Conservation (phyloP, 768 basidiomycete genomes). For the Boletus pseudo-olivaceus region DNA sequence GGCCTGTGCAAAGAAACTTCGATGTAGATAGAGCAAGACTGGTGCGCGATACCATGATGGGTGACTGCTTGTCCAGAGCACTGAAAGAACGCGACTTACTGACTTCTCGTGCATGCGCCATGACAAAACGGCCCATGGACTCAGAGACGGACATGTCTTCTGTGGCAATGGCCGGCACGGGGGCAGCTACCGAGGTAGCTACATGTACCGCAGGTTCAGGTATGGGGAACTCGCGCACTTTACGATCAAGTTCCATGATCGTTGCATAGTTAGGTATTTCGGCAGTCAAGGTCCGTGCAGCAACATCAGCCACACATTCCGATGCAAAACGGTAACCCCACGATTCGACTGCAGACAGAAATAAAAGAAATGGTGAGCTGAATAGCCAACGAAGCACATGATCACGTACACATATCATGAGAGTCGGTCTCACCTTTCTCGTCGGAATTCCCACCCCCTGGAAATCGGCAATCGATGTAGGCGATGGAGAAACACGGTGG, state of each 20-base stretch:
- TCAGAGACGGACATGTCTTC: conserved; percentile 18
- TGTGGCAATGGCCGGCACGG: conserved; percentile 13
- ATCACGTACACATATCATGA: conserved; percentile 25
- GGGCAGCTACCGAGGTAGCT: conserved; percentile 32
- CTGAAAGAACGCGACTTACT: conserved; percentile 26
- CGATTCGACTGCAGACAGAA: conserved; percentile 42
- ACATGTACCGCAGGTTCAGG: conserved; percentile 43
- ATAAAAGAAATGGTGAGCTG: background rate
- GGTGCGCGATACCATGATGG: background rate
- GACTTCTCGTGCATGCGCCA: conserved; percentile 36
- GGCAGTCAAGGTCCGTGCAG: conserved; percentile 56
- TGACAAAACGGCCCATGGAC: conserved; percentile 39
- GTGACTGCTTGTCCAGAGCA: background rate
- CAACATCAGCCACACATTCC: conserved; percentile 64
- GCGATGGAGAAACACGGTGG: conserved; percentile 65
- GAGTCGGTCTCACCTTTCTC: conserved; percentile 23
- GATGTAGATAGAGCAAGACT: conserved; percentile 64
- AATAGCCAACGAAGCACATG: background rate
- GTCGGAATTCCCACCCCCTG: conserved; percentile 28
- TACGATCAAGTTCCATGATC: conserved; percentile 64
- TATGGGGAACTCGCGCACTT: conserved; percentile 62
- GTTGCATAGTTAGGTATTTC: conserved; percentile 62
- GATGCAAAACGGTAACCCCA: conserved; percentile 66
- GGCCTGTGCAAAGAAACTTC: conserved; percentile 69
- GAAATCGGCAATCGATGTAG: conserved; percentile 66